Evolutionary conservation across 148 eudicot species (phyloP).

Genomic region (Chenopodium formosanum): DNA sequence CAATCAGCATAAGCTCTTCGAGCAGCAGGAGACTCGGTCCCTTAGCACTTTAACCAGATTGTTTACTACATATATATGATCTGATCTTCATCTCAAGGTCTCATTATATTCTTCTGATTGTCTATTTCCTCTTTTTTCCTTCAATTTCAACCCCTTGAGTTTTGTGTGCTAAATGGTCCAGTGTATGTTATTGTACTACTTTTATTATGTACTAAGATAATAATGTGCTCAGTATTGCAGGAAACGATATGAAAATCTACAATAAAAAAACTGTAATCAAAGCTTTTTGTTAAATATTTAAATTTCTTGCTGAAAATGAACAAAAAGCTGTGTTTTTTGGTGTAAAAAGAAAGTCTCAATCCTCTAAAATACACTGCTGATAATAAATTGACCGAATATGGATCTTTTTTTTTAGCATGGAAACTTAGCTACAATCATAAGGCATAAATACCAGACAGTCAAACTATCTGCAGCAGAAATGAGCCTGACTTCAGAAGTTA

Average conservation of each 20-base stretch:
- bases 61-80: not conserved
- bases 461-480: not conserved
- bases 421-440: not conserved
- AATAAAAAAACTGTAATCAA: not conserved
- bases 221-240: not conserved
- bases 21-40: conserved; percentile 26
- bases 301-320: not conserved
- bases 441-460: not conserved
- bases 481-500: conserved; percentile 8
- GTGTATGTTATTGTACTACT: not conserved
- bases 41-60: conserved; percentile 15
- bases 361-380: not conserved
- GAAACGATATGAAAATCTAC: not conserved
- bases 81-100: not conserved
- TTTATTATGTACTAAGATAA: conserved; percentile 1
- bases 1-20: conserved; percentile 17
- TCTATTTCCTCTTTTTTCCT: not conserved
- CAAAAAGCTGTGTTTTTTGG: not conserved
- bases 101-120: not conserved
- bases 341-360: not conserved
- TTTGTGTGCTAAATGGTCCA: not conserved
- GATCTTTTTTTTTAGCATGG: not conserved
- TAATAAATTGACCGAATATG: not conserved
- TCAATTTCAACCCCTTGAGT: not conserved
- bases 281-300: not conserved